Conservation (phyloP, 208 protist species). For the Crithidia fasciculata region DNA sequence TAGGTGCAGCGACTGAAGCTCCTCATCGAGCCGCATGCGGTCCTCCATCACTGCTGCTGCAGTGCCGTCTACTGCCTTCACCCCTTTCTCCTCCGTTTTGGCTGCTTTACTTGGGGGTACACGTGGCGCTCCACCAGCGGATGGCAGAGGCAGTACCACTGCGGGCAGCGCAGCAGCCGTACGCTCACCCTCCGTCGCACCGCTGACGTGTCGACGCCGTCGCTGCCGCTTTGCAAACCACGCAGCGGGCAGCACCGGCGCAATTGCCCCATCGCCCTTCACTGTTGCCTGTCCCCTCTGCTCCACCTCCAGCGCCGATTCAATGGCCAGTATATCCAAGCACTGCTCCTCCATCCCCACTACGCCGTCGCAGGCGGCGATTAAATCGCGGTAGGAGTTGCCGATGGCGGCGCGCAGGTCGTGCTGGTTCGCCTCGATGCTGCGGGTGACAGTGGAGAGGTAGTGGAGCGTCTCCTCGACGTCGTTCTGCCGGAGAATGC, state of each 20-base stretch:
- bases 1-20: conserved; percentile 30
- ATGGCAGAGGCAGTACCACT: conserved; percentile 5
- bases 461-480: conserved; percentile 58
- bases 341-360: conserved; percentile 59
- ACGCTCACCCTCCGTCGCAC: too few relatives aligned
- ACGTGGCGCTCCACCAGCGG: too few relatives aligned
- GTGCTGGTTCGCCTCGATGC: conserved; percentile 61
- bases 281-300: background rate
- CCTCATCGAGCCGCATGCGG: conserved; percentile 23
- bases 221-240: conserved; percentile 20
- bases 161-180: conserved; percentile 3
- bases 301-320: conserved; percentile 20
- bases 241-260: conserved; percentile 4
- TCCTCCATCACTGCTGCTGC: background rate
- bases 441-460: conserved; percentile 52
- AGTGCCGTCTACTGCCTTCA: background rate
- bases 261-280: background rate
- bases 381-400: conserved; percentile 57
- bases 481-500: conserved; percentile 67
- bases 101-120: too few relatives aligned
- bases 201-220: background rate
- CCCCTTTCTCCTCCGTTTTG: background rate
- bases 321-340: conserved; percentile 40
- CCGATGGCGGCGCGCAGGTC: conserved; percentile 57
- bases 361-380: conserved; percentile 63